Conservation (phyloP, 345 rosid species). For the Hypericum perforatum region DNA sequence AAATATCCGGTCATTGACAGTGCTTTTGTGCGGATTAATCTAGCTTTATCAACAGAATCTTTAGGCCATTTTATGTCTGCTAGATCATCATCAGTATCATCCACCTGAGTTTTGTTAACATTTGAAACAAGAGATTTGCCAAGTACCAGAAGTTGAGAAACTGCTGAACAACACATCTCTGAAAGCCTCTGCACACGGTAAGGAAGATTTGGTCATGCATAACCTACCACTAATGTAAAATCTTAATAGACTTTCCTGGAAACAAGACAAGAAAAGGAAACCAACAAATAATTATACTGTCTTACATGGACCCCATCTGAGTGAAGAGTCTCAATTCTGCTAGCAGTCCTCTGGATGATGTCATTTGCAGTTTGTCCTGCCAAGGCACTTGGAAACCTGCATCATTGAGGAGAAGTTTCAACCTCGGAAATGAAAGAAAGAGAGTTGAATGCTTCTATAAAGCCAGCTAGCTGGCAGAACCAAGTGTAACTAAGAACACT, state of each 20-base stretch:
- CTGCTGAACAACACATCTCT: constrained; percentile 84
- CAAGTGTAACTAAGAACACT: not conserved
- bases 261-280: not conserved
- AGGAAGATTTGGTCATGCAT: constrained; percentile 4
- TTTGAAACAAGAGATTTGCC: constrained; percentile 71
- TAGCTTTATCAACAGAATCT: constrained; percentile 81
- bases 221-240: not conserved
- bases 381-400: constrained; percentile 76
- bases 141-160: constrained; percentile 64
- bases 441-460: not conserved
- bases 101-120: constrained; percentile 55
- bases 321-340: constrained; percentile 87
- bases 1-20: constrained; percentile 58
- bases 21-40: constrained; percentile 58
- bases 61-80: constrained; percentile 79
- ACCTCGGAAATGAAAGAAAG: not conserved
- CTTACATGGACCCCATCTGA: constrained; percentile 97
- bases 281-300: constrained; percentile 12
- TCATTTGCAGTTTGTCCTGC: constrained; percentile 53
- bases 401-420: constrained; percentile 10
- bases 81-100: constrained; percentile 40
- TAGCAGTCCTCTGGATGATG: constrained; percentile 67
- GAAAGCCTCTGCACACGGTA: constrained; percentile 74
- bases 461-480: not conserved
- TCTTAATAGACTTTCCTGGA: not conserved